Percentiles rank a stretch among this genome's conserved stretches.
Evolutionary conservation across 495 filamentous ascomycete species (phyloP).

Genomic region (Penicillium arizonense): DNA sequence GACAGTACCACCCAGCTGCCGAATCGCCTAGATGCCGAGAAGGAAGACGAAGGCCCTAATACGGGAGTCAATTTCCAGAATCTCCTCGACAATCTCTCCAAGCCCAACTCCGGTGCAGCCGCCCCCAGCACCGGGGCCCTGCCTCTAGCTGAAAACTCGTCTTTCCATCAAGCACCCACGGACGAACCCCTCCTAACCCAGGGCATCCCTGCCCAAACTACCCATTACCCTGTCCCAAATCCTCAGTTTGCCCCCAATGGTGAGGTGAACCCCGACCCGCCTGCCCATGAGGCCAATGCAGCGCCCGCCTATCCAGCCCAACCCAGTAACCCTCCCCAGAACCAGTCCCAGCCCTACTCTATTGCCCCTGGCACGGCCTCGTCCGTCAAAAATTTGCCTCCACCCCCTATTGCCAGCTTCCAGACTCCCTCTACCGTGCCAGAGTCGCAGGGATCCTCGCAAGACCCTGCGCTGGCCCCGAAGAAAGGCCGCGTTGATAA

Average conservation of each 20-base stretch:
- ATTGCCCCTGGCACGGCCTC: conserved; percentile 49
- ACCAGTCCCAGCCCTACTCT: conserved; percentile 37
- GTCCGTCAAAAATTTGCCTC: conserved; percentile 55
- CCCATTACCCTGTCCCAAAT: conserved; percentile 50
- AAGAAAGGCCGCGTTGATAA: conserved; percentile 35
- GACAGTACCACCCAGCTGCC: conserved; percentile 26
- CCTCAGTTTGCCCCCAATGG: conserved; percentile 54
- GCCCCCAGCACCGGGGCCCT: conserved; percentile 25
- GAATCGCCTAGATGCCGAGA: conserved; percentile 28
- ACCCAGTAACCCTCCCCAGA: conserved; percentile 42
- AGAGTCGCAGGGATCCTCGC: conserved; percentile 34
- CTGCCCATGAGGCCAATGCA: conserved; percentile 29
- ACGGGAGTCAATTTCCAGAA: conserved; percentile 51
- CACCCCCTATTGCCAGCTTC: conserved; percentile 58
- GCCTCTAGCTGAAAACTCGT: conserved; percentile 28
- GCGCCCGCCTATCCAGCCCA: conserved; percentile 35
- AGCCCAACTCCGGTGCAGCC: conserved; percentile 30
- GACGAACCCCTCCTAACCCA: conserved; percentile 39
- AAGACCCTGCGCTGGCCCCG: conserved; percentile 24
- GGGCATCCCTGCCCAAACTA: conserved; percentile 48
- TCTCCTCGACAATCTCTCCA: conserved; percentile 51
- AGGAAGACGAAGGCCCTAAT: conserved; percentile 14
- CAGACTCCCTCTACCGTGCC: conserved; percentile 34
- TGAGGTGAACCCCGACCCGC: conserved; percentile 55
- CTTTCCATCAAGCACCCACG: conserved; percentile 33